Conservation (phyloP, 1,139 yeast genomes). For the Pichia cactophila region DNA sequence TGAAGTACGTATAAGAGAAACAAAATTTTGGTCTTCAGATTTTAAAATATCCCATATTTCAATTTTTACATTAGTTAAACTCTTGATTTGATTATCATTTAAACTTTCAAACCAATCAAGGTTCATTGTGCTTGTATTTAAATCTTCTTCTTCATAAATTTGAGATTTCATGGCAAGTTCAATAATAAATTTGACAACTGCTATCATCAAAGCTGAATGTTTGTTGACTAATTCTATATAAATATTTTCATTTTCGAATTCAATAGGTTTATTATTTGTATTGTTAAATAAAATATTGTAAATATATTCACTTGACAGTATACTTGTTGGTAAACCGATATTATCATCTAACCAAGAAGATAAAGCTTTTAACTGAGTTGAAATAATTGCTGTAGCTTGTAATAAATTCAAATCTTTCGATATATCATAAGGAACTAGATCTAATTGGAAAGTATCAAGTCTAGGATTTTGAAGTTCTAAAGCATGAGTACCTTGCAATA, state of each 20-base stretch:
- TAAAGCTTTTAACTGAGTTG: conserved; percentile 18
- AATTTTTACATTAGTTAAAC: conserved; percentile 2
- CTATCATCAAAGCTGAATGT: conserved; percentile 38
- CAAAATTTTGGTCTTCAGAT: not conserved
- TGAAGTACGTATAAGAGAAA: conserved; percentile 8
- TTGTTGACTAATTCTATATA: conserved; percentile 26
- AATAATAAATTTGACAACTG: conserved; percentile 43
- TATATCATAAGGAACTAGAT: conserved; percentile 33
- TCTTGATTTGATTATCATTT: conserved; percentile 8
- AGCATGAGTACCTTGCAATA: conserved; percentile 71
- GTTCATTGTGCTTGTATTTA: conserved; percentile 58
- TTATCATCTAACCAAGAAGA: conserved; percentile 15
- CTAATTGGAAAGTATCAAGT: conserved; percentile 55
- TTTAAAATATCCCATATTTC: conserved; percentile 1
- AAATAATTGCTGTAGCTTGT: conserved; percentile 40
- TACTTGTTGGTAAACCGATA: conserved; percentile 10
- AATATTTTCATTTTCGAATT: not conserved
- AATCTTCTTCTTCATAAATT: conserved; percentile 68
- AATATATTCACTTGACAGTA: conserved; percentile 13
- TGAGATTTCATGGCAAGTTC: conserved; percentile 48
- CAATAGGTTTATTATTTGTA: not conserved
- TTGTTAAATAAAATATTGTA: not conserved
- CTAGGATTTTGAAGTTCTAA: conserved; percentile 55
- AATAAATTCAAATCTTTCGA: conserved; percentile 29
- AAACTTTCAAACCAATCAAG: conserved; percentile 17